These are phyloP conservation scores for Panicum miliaceum DNA, from an alignment of 176 grass and related monocot genomes.

Conservation along the genomic window DNA sequence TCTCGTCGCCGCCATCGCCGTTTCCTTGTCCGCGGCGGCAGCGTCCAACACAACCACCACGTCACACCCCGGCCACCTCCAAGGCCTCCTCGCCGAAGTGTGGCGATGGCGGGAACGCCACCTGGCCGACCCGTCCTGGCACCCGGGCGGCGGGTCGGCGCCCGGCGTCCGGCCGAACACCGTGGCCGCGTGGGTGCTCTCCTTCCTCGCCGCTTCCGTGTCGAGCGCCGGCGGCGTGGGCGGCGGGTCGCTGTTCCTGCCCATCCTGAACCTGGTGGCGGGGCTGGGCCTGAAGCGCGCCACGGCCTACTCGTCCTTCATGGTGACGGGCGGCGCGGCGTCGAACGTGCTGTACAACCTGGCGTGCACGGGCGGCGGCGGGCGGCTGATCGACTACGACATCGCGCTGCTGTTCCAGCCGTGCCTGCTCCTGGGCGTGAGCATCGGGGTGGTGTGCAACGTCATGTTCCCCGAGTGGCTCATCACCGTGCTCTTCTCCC, in stretches of 20 bases:
- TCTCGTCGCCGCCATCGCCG: constrained; percentile 32
- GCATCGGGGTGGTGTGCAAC: constrained; percentile 82
- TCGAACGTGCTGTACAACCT: constrained; percentile 77
- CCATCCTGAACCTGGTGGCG: constrained; percentile 70
- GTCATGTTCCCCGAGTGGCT: constrained; percentile 89
- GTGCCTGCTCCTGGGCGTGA: constrained; percentile 81
- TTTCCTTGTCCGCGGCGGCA: constrained; percentile 32
- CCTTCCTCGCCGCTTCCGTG: constrained; percentile 65
- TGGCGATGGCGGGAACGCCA: constrained; percentile 56
- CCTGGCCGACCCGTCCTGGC: constrained; percentile 22
- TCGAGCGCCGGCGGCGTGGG: constrained; percentile 75
- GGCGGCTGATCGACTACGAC: constrained; percentile 62
- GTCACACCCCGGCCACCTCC: constrained; percentile 18
- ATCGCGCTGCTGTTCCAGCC: constrained; percentile 75
- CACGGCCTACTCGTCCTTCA: constrained; percentile 69
- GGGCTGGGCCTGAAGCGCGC: constrained; percentile 69
- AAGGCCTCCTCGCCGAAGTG: constrained; percentile 36
- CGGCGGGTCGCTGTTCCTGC: constrained; percentile 78
- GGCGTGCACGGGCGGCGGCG: constrained; percentile 13
- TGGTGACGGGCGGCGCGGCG: constrained; percentile 70
- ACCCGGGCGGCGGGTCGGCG: background rate
- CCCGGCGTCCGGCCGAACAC: background rate
- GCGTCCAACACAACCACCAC: constrained; percentile 42
- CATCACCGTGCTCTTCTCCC: constrained; percentile 68
- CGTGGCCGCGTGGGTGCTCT: constrained; percentile 52